Conservation (phyloP, 768 basidiomycete genomes). For the Pisolithus albus region DNA sequence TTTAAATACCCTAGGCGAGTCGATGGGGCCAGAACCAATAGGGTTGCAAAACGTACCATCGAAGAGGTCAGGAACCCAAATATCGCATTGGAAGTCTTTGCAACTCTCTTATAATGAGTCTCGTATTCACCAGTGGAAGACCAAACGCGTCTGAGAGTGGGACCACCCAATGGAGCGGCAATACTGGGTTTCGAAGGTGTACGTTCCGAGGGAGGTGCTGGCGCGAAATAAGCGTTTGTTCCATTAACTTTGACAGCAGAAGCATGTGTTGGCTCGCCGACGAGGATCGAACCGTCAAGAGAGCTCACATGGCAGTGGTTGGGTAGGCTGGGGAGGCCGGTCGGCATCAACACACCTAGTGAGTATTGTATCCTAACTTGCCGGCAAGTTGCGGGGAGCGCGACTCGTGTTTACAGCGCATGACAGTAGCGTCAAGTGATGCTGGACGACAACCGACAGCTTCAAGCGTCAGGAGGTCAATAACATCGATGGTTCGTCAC, state of each 20-base stretch:
- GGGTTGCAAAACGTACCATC: slow-evolving; percentile 31
- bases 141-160: slow-evolving; percentile 55
- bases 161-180: slow-evolving; percentile 37
- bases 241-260: slow-evolving; percentile 28
- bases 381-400: too few relatives aligned
- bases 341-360: too few relatives aligned
- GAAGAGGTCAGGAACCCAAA: slow-evolving; percentile 60
- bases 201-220: slow-evolving; percentile 10
- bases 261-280: slow-evolving; percentile 43
- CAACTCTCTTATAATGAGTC: slow-evolving; percentile 47
- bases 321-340: too few relatives aligned
- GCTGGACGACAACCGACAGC: too few relatives aligned
- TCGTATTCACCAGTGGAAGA: slow-evolving; percentile 43
- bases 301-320: slow-evolving; percentile 5
- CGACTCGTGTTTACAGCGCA: too few relatives aligned
- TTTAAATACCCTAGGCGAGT: background rate
- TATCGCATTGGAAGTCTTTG: slow-evolving; percentile 47
- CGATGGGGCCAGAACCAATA: background rate
- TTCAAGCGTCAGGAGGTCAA: too few relatives aligned
- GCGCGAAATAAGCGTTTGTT: slow-evolving; percentile 35
- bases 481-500: too few relatives aligned
- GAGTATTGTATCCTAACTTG: too few relatives aligned
- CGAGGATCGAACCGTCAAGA: slow-evolving; percentile 34
- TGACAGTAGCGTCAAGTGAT: too few relatives aligned
- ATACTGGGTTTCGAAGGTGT: slow-evolving; percentile 6